phyloP scores from a whole-genome alignment of 306 rosid genomes.

The Prunus salicina region DNA sequence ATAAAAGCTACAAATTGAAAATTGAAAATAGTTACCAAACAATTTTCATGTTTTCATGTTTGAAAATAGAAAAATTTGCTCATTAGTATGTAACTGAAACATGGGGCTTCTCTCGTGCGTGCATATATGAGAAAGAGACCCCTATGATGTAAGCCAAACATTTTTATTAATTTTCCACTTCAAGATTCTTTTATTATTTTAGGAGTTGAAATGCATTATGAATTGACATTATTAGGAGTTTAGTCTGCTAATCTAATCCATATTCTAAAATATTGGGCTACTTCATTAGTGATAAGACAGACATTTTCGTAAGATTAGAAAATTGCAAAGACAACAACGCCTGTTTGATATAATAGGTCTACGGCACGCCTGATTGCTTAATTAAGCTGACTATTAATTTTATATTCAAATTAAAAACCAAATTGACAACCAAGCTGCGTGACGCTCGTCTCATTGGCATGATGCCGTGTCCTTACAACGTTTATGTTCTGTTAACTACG shows the following conservation, averaged over 20 bases:
- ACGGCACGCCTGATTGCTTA: slow-evolving; percentile 9
- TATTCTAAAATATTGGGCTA: background rate
- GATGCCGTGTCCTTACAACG: slow-evolving; percentile 7
- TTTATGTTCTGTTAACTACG: background rate
- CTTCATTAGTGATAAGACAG: background rate
- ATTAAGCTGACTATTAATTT: background rate
- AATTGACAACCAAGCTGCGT: slow-evolving; percentile 12
- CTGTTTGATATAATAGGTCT: slow-evolving; percentile 5
- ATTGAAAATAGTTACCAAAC: too few relatives aligned
- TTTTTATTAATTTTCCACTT: background rate
- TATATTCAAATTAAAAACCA: background rate
- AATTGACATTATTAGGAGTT: background rate
- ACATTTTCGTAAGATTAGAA: background rate
- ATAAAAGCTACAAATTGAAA: too few relatives aligned
- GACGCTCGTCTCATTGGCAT: background rate
- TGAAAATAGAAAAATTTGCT: background rate
- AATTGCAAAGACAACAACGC: background rate
- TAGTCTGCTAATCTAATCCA: background rate
- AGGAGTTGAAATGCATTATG: background rate
- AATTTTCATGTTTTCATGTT: too few relatives aligned
- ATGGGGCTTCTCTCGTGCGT: background rate
- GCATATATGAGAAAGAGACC: background rate
- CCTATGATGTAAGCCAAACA: background rate
- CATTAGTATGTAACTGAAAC: background rate
- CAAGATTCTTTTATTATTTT: background rate